Conservation (phyloP, 108 stramenopile genomes). For the Epipyxis sp. region DNA sequence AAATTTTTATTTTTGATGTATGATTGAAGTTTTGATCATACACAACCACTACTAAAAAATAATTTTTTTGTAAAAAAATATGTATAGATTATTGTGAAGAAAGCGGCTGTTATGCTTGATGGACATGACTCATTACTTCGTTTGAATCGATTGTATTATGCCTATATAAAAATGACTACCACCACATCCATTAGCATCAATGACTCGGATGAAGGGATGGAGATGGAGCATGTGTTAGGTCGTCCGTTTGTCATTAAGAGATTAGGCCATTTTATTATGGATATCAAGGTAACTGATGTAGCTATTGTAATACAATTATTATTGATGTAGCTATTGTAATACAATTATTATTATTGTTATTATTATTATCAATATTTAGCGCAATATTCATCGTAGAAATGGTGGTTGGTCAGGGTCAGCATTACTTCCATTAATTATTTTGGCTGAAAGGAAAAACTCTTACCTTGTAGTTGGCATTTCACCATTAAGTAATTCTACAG, state of each 20-base stretch:
- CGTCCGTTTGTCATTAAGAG: background rate
- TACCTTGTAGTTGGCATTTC: slow-evolving; percentile 29
- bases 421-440: background rate
- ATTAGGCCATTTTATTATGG: slow-evolving; percentile 25
- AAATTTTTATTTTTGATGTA: too few species aligned
- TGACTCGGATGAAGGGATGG: background rate
- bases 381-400: background rate
- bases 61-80: too few species aligned
- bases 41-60: too few species aligned
- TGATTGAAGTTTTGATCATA: too few species aligned
- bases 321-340: too few species aligned
- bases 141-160: slow-evolving; percentile 21
- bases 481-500: background rate
- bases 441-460: background rate
- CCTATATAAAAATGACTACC: background rate
- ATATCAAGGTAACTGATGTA: background rate
- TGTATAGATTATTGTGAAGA: slow-evolving; percentile 4
- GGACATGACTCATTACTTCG: slow-evolving; percentile 13
- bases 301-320: too few species aligned
- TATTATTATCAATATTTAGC: background rate
- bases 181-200: background rate
- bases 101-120: slow-evolving; percentile 18
- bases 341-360: slow-evolving; percentile 11
- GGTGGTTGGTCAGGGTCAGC: slow-evolving; percentile 5
- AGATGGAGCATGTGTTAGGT: background rate